Conservation (phyloP, 257 asterid genomes). For the Nicotiana attenuata region DNA sequence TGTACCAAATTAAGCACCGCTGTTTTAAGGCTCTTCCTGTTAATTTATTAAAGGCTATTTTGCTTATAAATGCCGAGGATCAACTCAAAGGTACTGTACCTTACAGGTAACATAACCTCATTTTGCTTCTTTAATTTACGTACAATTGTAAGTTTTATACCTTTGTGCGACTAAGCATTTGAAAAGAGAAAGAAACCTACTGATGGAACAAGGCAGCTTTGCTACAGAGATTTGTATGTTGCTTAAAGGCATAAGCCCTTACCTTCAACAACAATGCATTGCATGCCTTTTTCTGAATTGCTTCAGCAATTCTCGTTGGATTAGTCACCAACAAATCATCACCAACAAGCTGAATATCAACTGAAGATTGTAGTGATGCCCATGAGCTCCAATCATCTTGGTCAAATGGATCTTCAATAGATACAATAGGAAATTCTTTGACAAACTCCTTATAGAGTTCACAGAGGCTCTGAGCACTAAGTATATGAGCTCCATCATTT, state of each 20-base stretch:
- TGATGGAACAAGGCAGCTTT: background rate
- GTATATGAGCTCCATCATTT: conserved; percentile 90
- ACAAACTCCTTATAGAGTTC: conserved; percentile 79
- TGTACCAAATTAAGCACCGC: background rate
- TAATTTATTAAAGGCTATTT: background rate
- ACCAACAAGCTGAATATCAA: conserved; percentile 86
- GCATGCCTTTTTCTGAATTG: conserved; percentile 85
- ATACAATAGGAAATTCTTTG: conserved; percentile 88
- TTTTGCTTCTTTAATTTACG: background rate
- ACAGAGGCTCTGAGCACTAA: conserved; percentile 64
- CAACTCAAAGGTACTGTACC: background rate
- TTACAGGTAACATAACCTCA: background rate
- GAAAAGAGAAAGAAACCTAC: background rate
- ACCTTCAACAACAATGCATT: conserved; percentile 90
- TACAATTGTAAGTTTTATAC: background rate
- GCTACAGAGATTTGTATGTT: background rate
- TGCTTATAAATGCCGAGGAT: background rate
- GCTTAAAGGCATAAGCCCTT: conserved; percentile 7
- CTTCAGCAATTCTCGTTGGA: conserved; percentile 93
- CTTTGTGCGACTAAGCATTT: background rate
- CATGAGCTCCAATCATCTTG: conserved; percentile 98
- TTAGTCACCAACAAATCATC: conserved; percentile 92
- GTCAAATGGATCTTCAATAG: conserved; percentile 98
- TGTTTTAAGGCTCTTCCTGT: background rate
- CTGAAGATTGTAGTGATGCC: conserved; percentile 81